Evolutionary conservation across 768 basidiomycete genomes (phyloP).

Genomic region (Amanita subjunquillea): DNA sequence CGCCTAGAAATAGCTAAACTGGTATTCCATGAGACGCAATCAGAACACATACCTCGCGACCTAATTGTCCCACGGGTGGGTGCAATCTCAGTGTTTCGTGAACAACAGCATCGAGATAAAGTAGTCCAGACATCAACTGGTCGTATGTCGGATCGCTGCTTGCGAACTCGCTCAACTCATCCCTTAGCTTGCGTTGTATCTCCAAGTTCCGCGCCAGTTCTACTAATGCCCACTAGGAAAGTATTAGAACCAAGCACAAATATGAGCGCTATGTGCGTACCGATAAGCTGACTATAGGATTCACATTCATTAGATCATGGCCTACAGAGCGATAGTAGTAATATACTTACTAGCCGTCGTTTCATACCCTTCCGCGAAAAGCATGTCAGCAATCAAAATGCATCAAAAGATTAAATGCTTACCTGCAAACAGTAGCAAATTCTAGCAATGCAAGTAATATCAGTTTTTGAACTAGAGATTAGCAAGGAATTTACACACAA

Average conservation of each 20-base stretch:
- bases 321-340: no score
- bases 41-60: slow-evolving; percentile 17
- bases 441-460: neutral
- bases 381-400: neutral
- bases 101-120: slow-evolving; percentile 32
- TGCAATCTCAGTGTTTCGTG: slow-evolving; percentile 29
- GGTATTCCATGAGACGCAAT: neutral
- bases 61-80: slow-evolving; percentile 18
- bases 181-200: slow-evolving; percentile 10
- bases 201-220: slow-evolving; percentile 13
- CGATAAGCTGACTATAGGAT: neutral
- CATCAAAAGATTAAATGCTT: neutral
- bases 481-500: neutral
- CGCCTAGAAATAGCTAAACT: slow-evolving; percentile 16
- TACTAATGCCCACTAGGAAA: slow-evolving; percentile 14
- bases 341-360: slow-evolving; percentile 21
- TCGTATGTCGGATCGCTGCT: slow-evolving; percentile 27
- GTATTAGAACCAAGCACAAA: neutral
- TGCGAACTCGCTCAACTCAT: slow-evolving; percentile 10
- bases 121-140: slow-evolving; percentile 30
- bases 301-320: neutral
- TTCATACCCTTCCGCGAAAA: neutral
- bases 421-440: neutral
- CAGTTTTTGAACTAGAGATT: neutral
- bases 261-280: neutral